These are phyloP conservation scores for Scenedesmus sp. DNA, from an alignment of 163 green algal species.

Conservation along the genomic window DNA sequence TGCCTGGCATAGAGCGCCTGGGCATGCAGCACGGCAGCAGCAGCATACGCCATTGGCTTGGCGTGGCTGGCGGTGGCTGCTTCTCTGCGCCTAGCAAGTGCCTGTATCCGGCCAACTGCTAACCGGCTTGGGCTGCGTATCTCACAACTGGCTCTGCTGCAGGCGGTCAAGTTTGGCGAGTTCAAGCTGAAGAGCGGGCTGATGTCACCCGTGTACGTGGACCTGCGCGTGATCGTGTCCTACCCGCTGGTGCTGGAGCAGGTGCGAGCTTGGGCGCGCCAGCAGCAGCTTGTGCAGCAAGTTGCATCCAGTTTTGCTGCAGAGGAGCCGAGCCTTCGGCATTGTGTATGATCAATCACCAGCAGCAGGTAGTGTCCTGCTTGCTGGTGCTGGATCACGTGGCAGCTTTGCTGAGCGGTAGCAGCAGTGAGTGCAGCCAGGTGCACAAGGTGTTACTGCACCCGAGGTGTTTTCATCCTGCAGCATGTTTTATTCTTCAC, in stretches of 20 bases:
- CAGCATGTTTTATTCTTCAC: too few species aligned
- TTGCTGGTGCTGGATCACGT: too few species aligned
- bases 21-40: neutral
- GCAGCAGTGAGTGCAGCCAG: too few species aligned
- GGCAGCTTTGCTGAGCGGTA: too few species aligned
- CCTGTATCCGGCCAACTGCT: neutral
- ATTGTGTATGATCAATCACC: neutral
- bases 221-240: constrained; percentile 98
- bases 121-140: neutral
- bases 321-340: neutral
- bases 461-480: too few species aligned
- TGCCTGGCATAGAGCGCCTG: neutral
- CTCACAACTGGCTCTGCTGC: neutral
- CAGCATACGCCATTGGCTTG: neutral
- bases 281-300: neutral
- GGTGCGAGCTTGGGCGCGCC: constrained; percentile 61
- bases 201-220: constrained; percentile 97
- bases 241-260: constrained; percentile 96
- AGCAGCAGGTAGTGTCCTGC: neutral
- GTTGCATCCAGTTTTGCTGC: neutral
- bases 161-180: constrained; percentile 99
- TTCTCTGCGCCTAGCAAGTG: neutral
- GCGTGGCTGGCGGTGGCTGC: neutral
- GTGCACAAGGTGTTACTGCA: too few species aligned
- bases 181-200: constrained; percentile 99